Conservation (phyloP, 352 stramenopile genomes). For the Globisporangium spiculum region DNA sequence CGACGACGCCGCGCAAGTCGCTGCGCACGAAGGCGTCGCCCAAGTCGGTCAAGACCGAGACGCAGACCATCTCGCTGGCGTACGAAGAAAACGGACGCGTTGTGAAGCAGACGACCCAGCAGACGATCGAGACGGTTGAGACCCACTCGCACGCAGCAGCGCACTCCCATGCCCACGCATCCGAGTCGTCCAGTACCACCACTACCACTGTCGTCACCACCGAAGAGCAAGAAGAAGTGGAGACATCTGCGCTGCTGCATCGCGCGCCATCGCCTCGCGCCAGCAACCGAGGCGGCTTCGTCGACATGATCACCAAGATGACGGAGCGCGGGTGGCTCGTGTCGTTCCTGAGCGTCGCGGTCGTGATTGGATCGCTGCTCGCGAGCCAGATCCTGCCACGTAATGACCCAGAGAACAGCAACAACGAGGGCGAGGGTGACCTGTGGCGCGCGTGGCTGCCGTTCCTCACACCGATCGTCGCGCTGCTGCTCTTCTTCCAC, state of each 20-base stretch:
- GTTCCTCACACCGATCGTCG: constrained; percentile 60
- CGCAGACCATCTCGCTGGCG: constrained; percentile 39
- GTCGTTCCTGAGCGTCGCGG: constrained; percentile 64
- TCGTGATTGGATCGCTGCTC: constrained; percentile 64
- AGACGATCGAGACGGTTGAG: constrained; percentile 12
- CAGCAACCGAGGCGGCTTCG: constrained; percentile 20
- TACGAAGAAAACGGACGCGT: constrained; percentile 42
- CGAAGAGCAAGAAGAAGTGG: constrained; percentile 17
- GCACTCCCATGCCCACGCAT: not conserved
- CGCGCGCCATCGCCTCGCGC: not conserved
- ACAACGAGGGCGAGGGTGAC: constrained; percentile 18
- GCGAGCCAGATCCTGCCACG: constrained; percentile 54
- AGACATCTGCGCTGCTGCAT: constrained; percentile 26
- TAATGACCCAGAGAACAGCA: constrained; percentile 17
- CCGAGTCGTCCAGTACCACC: constrained; percentile 7
- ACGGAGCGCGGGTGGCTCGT: constrained; percentile 58
- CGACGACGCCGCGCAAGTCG: constrained; percentile 12
- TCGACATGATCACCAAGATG: constrained; percentile 44
- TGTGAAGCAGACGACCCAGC: constrained; percentile 13
- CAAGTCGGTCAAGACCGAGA: constrained; percentile 17
- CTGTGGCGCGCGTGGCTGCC: constrained; percentile 63
- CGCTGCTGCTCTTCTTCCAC: constrained; percentile 72
- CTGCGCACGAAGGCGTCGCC: constrained; percentile 18
- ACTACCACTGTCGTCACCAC: constrained; percentile 8
- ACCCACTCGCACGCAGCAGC: not conserved